phyloP scores from a whole-genome alignment of 2,329 filamentous ascomycete genomes.

The Paecilomyces variotii region DNA sequence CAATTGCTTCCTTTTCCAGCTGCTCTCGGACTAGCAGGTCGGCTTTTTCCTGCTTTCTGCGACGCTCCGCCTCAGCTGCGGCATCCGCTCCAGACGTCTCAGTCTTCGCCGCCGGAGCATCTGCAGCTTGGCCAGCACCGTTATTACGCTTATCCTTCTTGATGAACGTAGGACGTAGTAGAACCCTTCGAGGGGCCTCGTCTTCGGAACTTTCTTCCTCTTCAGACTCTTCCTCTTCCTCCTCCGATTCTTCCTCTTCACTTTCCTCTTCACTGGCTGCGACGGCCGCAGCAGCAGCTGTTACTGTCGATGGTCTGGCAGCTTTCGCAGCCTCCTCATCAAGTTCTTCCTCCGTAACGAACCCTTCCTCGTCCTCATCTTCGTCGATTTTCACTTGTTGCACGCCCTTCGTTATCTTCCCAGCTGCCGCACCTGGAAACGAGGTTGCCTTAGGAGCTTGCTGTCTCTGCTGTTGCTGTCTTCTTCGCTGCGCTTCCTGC shows the following conservation, averaged over 20 bases:
- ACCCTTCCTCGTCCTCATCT: slow-evolving; percentile 48
- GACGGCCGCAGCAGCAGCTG: slow-evolving; percentile 10
- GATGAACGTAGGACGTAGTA: slow-evolving; percentile 60
- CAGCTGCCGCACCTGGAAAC: slow-evolving; percentile 24
- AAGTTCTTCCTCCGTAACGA: slow-evolving; percentile 50
- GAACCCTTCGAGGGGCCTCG: slow-evolving; percentile 47
- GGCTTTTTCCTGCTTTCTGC: slow-evolving; percentile 54
- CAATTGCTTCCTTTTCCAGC: slow-evolving; percentile 70
- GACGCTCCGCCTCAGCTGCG: slow-evolving; percentile 35
- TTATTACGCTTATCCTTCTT: slow-evolving; percentile 53
- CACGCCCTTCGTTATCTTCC: slow-evolving; percentile 24
- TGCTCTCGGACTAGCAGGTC: slow-evolving; percentile 83
- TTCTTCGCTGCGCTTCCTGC: slow-evolving; percentile 28
- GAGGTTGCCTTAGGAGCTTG: slow-evolving; percentile 36
- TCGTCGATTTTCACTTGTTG: slow-evolving; percentile 29
- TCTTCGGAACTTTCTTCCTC: slow-evolving; percentile 53
- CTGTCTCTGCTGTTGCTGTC: too few species aligned
- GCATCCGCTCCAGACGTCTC: slow-evolving; percentile 16
- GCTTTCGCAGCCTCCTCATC: slow-evolving; percentile 19
- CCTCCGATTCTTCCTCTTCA: slow-evolving; percentile 49
- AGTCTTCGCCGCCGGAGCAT: slow-evolving; percentile 10
- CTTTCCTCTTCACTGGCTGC: slow-evolving; percentile 31
- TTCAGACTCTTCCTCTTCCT: slow-evolving; percentile 41
- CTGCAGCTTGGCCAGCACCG: slow-evolving; percentile 15
- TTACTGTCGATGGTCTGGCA: slow-evolving; percentile 11